Conservation (phyloP, 1,139 yeast species). For the Arxiozyma bovina region DNA sequence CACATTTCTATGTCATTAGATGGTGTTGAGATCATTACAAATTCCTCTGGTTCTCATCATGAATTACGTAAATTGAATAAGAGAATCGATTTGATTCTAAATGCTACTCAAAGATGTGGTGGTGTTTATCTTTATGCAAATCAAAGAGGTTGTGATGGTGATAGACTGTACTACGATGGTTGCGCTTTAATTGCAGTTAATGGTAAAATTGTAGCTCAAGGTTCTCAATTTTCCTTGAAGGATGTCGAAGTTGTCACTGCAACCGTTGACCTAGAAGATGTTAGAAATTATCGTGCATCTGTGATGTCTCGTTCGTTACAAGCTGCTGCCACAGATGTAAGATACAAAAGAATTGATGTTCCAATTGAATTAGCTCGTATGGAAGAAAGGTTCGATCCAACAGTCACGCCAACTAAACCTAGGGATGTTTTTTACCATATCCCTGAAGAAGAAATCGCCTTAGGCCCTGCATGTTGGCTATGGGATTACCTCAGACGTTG, state of each 20-base stretch:
- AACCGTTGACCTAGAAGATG: constrained; percentile 87
- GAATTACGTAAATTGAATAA: constrained; percentile 84
- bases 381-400: constrained; percentile 50
- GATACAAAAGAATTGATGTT: constrained; percentile 54
- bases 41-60: constrained; percentile 94
- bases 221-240: constrained; percentile 73
- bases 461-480: constrained; percentile 98
- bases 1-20: constrained; percentile 86
- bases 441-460: constrained; percentile 93
- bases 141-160: constrained; percentile 98
- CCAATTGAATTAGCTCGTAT: constrained; percentile 55
- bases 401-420: constrained; percentile 50
- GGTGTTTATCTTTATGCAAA: constrained; percentile 90
- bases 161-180: constrained; percentile 91
- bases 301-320: constrained; percentile 76
- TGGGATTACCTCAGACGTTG: constrained; percentile 96
- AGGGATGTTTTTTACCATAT: constrained; percentile 52
- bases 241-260: constrained; percentile 94
- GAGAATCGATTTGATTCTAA: constrained; percentile 73
- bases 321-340: constrained; percentile 41
- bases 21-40: constrained; percentile 93
- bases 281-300: constrained; percentile 65
- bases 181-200: constrained; percentile 90
- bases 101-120: constrained; percentile 93
- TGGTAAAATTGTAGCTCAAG: constrained; percentile 88